phyloP scores from a whole-genome alignment of 2,329 filamentous ascomycete species.

The Sodiomyces alkalinus region DNA sequence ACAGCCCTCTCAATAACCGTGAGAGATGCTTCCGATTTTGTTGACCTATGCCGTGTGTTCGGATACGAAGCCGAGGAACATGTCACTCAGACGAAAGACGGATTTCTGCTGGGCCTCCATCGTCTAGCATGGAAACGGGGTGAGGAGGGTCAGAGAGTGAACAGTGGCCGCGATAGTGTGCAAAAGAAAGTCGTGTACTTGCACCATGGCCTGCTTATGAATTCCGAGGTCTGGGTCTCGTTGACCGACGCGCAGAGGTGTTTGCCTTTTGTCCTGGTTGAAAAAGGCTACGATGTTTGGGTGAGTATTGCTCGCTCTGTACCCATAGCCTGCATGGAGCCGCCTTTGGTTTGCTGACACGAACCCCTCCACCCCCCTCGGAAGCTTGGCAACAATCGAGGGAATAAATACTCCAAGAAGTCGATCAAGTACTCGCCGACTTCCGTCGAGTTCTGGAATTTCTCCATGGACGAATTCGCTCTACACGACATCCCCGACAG shows the following conservation, averaged over 20 bases:
- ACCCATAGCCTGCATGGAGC: not conserved
- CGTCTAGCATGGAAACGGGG: conserved; percentile 70
- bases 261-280: conserved; percentile 76
- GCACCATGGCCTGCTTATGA: conserved; percentile 95
- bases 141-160: conserved; percentile 67
- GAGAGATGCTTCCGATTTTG: conserved; percentile 78
- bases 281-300: conserved; percentile 93
- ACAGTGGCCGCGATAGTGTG: conserved; percentile 49
- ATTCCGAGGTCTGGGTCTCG: conserved; percentile 96
- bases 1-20: conserved; percentile 58
- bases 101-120: conserved; percentile 82
- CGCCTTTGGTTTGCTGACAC: no score
- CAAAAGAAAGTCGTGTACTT: conserved; percentile 83
- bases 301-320: conserved; percentile 26
- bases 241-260: conserved; percentile 74
- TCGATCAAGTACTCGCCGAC: conserved; percentile 61
- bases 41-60: conserved; percentile 81
- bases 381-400: conserved; percentile 86
- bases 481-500: conserved; percentile 95
- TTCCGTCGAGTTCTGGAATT: conserved; percentile 79
- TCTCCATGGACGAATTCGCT: conserved; percentile 96
- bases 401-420: conserved; percentile 99
- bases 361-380: no score
- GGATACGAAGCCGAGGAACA: conserved; percentile 95
- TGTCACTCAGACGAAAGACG: conserved; percentile 85